These are phyloP conservation scores for Decorospora gaudefroyi DNA, from an alignment of 2,329 filamentous ascomycete genomes.

Conservation along the genomic window DNA sequence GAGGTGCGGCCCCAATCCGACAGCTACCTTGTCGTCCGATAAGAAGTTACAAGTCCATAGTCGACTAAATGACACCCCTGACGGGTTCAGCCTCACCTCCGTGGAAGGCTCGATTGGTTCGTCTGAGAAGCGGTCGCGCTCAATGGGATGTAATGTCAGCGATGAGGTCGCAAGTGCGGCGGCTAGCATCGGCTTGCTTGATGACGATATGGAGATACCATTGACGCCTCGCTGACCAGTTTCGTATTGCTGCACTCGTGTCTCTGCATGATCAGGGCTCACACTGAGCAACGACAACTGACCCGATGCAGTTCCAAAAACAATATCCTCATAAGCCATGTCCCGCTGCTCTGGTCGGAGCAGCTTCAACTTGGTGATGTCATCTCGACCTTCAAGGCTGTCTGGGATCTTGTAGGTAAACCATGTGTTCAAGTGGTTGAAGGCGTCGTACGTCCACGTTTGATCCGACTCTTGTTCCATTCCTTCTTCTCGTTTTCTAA, in stretches of 20 bases:
- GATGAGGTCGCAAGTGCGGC: constrained; percentile 55
- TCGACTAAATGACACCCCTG: constrained; percentile 27
- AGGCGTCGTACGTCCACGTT: constrained; percentile 37
- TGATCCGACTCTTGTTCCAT: constrained; percentile 19
- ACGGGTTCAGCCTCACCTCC: constrained; percentile 20
- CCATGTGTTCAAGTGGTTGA: constrained; percentile 51
- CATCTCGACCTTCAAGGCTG: constrained; percentile 59
- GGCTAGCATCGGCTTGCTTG: constrained; percentile 53
- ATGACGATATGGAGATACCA: constrained; percentile 54
- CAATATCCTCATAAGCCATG: constrained; percentile 52
- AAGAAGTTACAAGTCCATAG: constrained; percentile 61
- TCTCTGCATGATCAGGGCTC: constrained; percentile 17
- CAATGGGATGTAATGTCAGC: constrained; percentile 54
- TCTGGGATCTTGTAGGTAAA: constrained; percentile 58
- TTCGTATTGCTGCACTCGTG: constrained; percentile 39
- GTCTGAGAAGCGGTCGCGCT: constrained; percentile 29
- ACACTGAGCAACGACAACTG: constrained; percentile 49
- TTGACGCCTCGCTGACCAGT: constrained; percentile 54
- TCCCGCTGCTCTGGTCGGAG: constrained; percentile 51
- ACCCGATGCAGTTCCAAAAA: constrained; percentile 62
- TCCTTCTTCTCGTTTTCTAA: constrained; percentile 26
- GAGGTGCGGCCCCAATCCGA: constrained; percentile 54
- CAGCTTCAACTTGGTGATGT: constrained; percentile 62
- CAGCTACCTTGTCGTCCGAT: constrained; percentile 55
- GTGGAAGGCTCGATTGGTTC: constrained; percentile 28